Evolutionary conservation across 1,284 basidiomycete species (phyloP).

Genomic region (Trichosporon inkin): DNA sequence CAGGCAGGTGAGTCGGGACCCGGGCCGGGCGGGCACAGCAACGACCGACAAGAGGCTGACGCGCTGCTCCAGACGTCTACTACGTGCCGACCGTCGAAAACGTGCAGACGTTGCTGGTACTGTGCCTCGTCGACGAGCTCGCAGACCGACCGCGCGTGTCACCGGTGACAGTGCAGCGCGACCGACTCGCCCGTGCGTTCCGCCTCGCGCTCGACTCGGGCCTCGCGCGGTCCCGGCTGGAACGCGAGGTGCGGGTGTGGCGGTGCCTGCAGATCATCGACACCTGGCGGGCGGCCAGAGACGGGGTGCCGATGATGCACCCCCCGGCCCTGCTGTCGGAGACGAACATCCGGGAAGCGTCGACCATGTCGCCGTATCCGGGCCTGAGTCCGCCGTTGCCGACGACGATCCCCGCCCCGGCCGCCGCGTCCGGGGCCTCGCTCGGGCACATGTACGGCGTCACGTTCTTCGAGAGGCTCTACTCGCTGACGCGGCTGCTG

Average conservation of each 20-base stretch:
- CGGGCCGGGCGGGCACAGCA: not conserved
- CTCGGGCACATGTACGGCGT: not conserved
- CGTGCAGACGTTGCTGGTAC: slow-evolving; percentile 27
- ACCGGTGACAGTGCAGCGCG: slow-evolving; percentile 18
- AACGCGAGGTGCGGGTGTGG: not conserved
- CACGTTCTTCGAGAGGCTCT: slow-evolving; percentile 5
- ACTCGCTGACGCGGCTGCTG: not conserved
- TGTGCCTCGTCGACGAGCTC: slow-evolving; percentile 30
- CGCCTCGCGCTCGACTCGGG: slow-evolving; percentile 29
- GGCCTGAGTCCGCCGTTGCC: too few species aligned
- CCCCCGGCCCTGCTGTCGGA: not conserved
- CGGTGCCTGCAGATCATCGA: slow-evolving; percentile 24
- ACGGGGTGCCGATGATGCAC: slow-evolving; percentile 19
- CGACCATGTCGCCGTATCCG: not conserved
- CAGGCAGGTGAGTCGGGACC: slow-evolving; percentile 22
- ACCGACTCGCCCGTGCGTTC: slow-evolving; percentile 25
- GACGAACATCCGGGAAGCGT: not conserved
- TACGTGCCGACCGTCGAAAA: slow-evolving; percentile 25
- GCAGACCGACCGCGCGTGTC: slow-evolving; percentile 22
- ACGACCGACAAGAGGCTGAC: too few species aligned
- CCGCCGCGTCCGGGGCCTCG: too few species aligned
- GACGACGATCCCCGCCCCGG: too few species aligned
- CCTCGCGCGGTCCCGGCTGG: slow-evolving; percentile 13
- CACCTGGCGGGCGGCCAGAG: slow-evolving; percentile 28
- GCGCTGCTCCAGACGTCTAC: slow-evolving; percentile 21